Evolutionary conservation across 805 yeast genomes (phyloP), one percentile per base, ranked within the genome.

Genomic region (Monosporozyma unispora): DNA sequence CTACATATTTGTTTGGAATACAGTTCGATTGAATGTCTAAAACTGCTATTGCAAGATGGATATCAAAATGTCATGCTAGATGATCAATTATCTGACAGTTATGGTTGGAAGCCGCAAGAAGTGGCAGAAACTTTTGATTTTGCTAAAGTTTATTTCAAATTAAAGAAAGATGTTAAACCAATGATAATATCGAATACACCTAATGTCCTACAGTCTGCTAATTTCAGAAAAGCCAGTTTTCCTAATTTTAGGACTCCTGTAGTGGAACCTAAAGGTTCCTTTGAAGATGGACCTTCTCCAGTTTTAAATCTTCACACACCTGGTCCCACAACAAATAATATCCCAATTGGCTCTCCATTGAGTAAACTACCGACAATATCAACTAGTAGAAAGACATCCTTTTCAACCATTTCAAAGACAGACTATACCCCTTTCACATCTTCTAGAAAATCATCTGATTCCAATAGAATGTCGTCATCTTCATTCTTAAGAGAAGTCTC

Each of bases 1-100:
- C 68, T 91, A 40, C 98, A 91, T 66, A 71, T 84, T 47, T 95
- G 96, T 0, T 75, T 87, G 55, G 82, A 84, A 49, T 78, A 74
- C 57, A 91, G 90, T 5, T 77, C 79, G 52, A 57, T 77, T 14
- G 76, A 76, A 45, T 80, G 86, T 44, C 65, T 80, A 52, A 72
- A 76, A 47, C 60, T 82, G 31, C 65, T 85, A 42, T 63, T 82
- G 0, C 70, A 68, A 16, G 60, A 60, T 40, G 62, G 43, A 27
- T 27, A 12, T 40, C 29, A 42, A n/a, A 23, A 11, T 39, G 77
- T 79, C 1, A 44, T 44, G 23, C 12, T 44, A 4, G 74, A 73
- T 37, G 66, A 70, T 21, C 57, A 73, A 21, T 62, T 69, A 33
- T 21, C 16, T 21, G 87, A 87, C 62, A 62, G 66, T 12, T 72